phyloP scores from a whole-genome alignment of 352 stramenopile species.

The Globisporangium yorkense region DNA sequence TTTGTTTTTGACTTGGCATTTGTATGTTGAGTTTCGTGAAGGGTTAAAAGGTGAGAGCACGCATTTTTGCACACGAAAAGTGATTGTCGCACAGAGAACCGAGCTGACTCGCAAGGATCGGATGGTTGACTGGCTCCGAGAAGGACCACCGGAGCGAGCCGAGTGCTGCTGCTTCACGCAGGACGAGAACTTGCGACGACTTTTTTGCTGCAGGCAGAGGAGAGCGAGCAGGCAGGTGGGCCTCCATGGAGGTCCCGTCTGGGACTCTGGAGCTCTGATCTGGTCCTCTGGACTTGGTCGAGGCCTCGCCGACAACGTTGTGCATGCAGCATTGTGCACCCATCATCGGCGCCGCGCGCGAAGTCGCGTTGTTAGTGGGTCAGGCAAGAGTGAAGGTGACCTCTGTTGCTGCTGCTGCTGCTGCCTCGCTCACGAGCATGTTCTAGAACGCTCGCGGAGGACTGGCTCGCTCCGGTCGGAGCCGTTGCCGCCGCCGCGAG shows the following conservation, averaged over 20 bases:
- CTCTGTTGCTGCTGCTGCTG: background rate
- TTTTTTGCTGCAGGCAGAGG: background rate
- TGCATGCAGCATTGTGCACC: background rate
- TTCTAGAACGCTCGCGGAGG: background rate
- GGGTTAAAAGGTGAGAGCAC: background rate
- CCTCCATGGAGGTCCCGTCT: background rate
- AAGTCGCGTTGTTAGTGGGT: background rate
- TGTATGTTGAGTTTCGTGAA: background rate
- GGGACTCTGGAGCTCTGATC: too few relatives aligned
- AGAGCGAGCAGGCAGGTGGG: background rate
- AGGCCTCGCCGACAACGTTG: too few relatives aligned
- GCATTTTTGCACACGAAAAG: background rate
- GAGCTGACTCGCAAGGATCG: conserved; percentile 1
- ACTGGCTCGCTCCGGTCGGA: too few relatives aligned
- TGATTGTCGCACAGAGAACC: background rate
- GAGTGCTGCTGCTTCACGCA: background rate
- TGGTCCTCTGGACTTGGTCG: too few relatives aligned
- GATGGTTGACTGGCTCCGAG: background rate
- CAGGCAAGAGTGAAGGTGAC: background rate
- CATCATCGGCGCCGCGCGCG: background rate
- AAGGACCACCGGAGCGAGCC: background rate
- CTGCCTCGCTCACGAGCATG: background rate
- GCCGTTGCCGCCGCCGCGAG: too few relatives aligned
- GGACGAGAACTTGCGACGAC: background rate
- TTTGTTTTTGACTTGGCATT: background rate